Evolutionary conservation across 1,284 basidiomycete genomes (phyloP).

Genomic region (Volvariella volvacea): DNA sequence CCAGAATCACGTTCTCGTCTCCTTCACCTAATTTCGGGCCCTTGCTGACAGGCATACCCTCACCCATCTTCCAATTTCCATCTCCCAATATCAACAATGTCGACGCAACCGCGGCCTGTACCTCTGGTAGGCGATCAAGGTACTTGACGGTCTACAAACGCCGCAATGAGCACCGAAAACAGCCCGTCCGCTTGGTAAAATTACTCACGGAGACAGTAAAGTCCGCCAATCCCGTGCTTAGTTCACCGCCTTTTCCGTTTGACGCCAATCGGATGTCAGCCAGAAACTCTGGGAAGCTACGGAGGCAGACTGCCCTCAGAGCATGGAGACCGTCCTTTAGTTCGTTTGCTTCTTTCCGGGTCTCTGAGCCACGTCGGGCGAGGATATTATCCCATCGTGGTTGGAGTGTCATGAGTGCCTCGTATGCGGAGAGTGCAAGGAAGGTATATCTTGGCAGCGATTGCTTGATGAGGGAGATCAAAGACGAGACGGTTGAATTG

Average conservation of each 20-base stretch:
- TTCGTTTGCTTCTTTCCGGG: conserved; percentile 51
- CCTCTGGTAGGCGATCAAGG: conserved; percentile 59
- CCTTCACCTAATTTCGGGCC: conserved; percentile 38
- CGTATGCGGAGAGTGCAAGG: conserved; percentile 67
- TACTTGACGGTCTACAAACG: conserved; percentile 55
- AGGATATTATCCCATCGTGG: conserved; percentile 63
- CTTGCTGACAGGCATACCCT: conserved; percentile 60
- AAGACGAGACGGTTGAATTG: conserved; percentile 50
- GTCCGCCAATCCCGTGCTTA: conserved; percentile 60
- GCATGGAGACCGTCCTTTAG: conserved; percentile 60
- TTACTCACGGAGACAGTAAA: conserved; percentile 50
- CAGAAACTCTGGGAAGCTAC: conserved; percentile 76
- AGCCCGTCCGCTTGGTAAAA: neutral
- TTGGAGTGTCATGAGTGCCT: conserved; percentile 46
- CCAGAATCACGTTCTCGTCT: conserved; percentile 54
- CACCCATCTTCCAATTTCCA: conserved; percentile 86
- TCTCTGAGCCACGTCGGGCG: conserved; percentile 33
- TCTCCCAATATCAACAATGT: conserved; percentile 67
- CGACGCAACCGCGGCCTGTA: conserved; percentile 56
- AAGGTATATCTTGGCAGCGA: conserved; percentile 81
- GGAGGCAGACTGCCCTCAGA: conserved; percentile 59
- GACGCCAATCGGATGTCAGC: conserved; percentile 66
- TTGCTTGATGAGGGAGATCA: conserved; percentile 69
- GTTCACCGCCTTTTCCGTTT: conserved; percentile 37
- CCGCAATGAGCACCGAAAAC: conserved; percentile 1